Evolutionary conservation across 78 protist species (phyloP), one percentile per base, ranked within the genome.

Genomic region (Speleostelium caveatum): DNA sequence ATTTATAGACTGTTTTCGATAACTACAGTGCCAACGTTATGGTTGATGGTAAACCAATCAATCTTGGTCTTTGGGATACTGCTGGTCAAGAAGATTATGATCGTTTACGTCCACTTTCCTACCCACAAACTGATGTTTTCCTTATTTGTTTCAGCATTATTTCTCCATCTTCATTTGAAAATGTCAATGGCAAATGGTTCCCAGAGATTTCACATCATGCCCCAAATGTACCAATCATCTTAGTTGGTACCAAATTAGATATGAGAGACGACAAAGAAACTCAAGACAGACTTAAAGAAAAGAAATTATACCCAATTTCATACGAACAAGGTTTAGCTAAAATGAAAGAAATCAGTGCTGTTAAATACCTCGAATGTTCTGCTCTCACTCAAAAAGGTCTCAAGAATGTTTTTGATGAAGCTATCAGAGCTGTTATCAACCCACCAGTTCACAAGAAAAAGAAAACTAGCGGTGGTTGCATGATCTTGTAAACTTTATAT

Each of bases 41-140:
- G 94, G 86, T 93, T 41, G 95, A 86, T 75, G 93, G 87, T 38
- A 93, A 92, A 66, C 73, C 87, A 77, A 73, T 16, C 36, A 14
- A 14, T 26, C 10, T 68, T 22, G 2, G 58, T 67, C n/a, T 26
- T 10, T 67, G 74, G 74, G 74, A 67, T 67, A 83, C 98, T 35
- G 78, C 96, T 0, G 98, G 98, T 26, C 95, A 93, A 75, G 98
- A 97, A 59, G 95, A 92, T 32, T 97, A 94, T 69, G 98, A 97
- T 56, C 63, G 97, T 2, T 72, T 97, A 22, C 38, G 98, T 10
- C 97, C 97, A 28, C 75, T 92, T 19, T 83, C 91, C 35, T 91
- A 91, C 22, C 95, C 93, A 36, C 75, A 86, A 8, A 95, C 96
- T 32, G 96, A 95, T 51, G 94, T 94, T 14, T 91, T 97, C 51